phyloP scores from a whole-genome alignment of 2,329 filamentous ascomycete species.

The Aureobasidium lini region DNA sequence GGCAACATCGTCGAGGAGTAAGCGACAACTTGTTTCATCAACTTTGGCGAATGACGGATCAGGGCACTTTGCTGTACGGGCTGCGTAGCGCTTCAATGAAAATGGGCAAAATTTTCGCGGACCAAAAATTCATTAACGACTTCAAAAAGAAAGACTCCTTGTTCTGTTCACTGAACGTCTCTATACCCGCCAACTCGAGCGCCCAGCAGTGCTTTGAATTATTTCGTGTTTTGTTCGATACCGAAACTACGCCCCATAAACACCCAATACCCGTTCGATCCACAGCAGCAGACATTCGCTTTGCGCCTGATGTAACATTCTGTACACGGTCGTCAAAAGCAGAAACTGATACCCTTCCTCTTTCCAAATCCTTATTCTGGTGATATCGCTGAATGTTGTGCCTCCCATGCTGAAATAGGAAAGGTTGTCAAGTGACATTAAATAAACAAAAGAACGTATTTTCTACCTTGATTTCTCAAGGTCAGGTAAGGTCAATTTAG shows the following conservation, averaged over 20 bases:
- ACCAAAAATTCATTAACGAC: slow-evolving; percentile 15
- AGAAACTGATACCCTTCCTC: background rate
- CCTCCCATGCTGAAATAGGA: slow-evolving; percentile 1
- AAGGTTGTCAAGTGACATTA: background rate
- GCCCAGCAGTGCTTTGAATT: slow-evolving; percentile 7
- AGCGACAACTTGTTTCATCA: slow-evolving; percentile 15
- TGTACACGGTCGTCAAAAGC: slow-evolving; percentile 4
- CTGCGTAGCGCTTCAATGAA: slow-evolving; percentile 15
- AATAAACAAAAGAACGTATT: slow-evolving; percentile 2
- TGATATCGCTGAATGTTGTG: background rate
- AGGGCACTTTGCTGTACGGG: slow-evolving; percentile 14
- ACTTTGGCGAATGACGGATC: slow-evolving; percentile 14
- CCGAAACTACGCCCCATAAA: slow-evolving; percentile 10
- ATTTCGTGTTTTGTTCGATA: slow-evolving; percentile 6
- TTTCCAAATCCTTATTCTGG: background rate
- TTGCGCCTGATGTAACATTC: slow-evolving; percentile 3
- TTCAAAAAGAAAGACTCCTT: slow-evolving; percentile 12
- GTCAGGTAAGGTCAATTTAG: background rate
- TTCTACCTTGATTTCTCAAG: background rate
- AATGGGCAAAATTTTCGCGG: slow-evolving; percentile 14
- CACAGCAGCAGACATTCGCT: background rate
- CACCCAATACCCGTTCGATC: background rate
- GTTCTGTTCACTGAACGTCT: slow-evolving; percentile 5
- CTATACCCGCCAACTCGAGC: slow-evolving; percentile 1
- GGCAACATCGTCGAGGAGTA: slow-evolving; percentile 75